phyloP scores from a whole-genome alignment of 2,329 filamentous ascomycete species.

The Fusarium setosum region DNA sequence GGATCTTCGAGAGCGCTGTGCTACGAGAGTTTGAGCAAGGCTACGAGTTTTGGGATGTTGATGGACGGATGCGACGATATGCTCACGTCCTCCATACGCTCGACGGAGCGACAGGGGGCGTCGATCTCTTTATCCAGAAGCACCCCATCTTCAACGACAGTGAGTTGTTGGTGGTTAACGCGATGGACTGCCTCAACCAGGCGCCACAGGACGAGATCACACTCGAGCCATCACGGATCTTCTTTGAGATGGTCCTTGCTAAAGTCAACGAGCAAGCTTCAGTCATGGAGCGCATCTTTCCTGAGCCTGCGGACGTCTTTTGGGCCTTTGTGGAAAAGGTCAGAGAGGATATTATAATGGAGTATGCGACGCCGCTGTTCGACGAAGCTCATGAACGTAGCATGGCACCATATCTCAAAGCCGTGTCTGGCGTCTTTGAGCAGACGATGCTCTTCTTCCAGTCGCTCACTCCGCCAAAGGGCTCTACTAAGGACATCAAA shows the following conservation, averaged over 20 bases:
- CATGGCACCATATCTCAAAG: conserved; percentile 82
- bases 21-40: conserved; percentile 93
- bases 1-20: conserved; percentile 90
- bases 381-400: conserved; percentile 86
- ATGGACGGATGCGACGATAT: conserved; percentile 89
- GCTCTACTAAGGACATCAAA: conserved; percentile 68
- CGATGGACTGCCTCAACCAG: conserved; percentile 84
- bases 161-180: conserved; percentile 72
- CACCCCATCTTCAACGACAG: conserved; percentile 84
- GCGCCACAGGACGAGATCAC: conserved; percentile 74
- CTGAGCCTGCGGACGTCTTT: conserved; percentile 76
- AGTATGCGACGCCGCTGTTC: conserved; percentile 87
- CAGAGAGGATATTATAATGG: conserved; percentile 84
- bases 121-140: conserved; percentile 90
- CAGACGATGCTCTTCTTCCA: conserved; percentile 84
- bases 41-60: conserved; percentile 88
- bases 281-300: conserved; percentile 86
- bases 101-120: conserved; percentile 81
- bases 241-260: conserved; percentile 79
- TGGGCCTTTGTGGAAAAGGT: conserved; percentile 85
- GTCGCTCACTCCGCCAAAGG: conserved; percentile 75
- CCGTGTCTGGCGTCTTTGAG: conserved; percentile 87
- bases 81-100: conserved; percentile 85
- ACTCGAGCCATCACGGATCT: conserved; percentile 82
- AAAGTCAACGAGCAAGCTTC: conserved; percentile 86